Conservation (phyloP, 2,329 filamentous ascomycete genomes). For the Colletotrichum agaves region DNA sequence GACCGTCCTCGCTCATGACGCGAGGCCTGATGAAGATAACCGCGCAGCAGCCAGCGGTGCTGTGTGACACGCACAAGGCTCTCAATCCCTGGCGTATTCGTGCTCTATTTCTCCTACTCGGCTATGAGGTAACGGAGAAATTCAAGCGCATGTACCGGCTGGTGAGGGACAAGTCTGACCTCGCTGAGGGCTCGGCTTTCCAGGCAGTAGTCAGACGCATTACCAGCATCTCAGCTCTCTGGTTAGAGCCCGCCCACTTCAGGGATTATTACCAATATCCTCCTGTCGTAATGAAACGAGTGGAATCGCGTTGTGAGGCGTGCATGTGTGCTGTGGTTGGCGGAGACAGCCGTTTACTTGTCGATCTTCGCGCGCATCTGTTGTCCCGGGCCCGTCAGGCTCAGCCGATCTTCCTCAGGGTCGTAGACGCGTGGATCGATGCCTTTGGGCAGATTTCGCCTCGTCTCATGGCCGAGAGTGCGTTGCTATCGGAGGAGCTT, state of each 20-base stretch:
- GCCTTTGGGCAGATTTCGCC: slow-evolving; percentile 41
- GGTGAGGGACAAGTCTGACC: slow-evolving; percentile 35
- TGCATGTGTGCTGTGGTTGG: slow-evolving; percentile 64
- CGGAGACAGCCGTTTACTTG: slow-evolving; percentile 52
- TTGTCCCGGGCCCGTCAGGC: slow-evolving; percentile 48
- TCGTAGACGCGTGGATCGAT: slow-evolving; percentile 58
- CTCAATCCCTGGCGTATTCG: slow-evolving; percentile 57
- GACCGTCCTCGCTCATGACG: slow-evolving; percentile 43
- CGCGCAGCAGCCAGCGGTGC: slow-evolving; percentile 46
- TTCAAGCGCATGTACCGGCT: slow-evolving; percentile 43
- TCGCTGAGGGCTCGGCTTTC: background rate
- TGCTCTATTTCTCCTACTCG: slow-evolving; percentile 54
- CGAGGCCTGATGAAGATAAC: slow-evolving; percentile 47
- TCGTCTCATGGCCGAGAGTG: slow-evolving; percentile 15
- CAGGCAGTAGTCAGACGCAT: slow-evolving; percentile 46
- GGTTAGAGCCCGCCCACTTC: slow-evolving; percentile 52
- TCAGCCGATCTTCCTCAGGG: slow-evolving; percentile 49
- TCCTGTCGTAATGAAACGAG: slow-evolving; percentile 40
- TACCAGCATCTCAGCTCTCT: slow-evolving; percentile 49
- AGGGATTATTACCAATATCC: slow-evolving; percentile 47
- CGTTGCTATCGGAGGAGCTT: slow-evolving; percentile 22
- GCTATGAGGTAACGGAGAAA: slow-evolving; percentile 53
- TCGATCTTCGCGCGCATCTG: slow-evolving; percentile 58
- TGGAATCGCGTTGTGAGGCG: slow-evolving; percentile 59
- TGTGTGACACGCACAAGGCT: slow-evolving; percentile 54